phyloP scores from a whole-genome alignment of 1,284 basidiomycete species.

The Pulveroboletus sp. region DNA sequence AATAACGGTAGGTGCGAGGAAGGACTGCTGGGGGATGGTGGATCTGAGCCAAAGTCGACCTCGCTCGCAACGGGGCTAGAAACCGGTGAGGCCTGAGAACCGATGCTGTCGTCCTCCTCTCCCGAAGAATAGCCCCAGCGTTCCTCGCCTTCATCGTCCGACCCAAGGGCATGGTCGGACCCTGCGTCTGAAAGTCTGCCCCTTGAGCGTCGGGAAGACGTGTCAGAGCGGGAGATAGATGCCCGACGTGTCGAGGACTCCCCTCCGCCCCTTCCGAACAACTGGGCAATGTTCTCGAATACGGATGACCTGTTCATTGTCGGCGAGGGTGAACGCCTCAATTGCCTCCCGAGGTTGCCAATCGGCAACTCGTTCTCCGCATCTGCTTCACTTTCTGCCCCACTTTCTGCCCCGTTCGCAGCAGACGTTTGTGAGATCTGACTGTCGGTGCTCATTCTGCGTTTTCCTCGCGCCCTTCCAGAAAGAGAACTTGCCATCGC shows the following conservation, averaged over 20 bases:
- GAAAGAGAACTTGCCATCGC: slow-evolving; percentile 22
- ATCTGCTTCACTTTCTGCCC: too few relatives aligned
- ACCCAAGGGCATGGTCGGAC: slow-evolving; percentile 58
- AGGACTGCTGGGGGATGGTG: slow-evolving; percentile 55
- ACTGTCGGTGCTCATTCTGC: slow-evolving; percentile 52
- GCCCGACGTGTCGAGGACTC: slow-evolving; percentile 48
- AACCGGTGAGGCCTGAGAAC: slow-evolving; percentile 35
- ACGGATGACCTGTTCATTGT: slow-evolving; percentile 52
- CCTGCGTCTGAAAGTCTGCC: slow-evolving; percentile 56
- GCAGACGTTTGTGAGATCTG: slow-evolving; percentile 43
- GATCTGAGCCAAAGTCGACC: slow-evolving; percentile 68
- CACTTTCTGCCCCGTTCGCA: slow-evolving; percentile 22
- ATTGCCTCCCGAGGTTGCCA: slow-evolving; percentile 31
- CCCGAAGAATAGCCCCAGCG: slow-evolving; percentile 81
- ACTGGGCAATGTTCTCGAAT: slow-evolving; percentile 66
- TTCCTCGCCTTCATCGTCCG: slow-evolving; percentile 58
- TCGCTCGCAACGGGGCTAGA: slow-evolving; percentile 51
- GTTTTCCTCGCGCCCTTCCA: slow-evolving; percentile 35
- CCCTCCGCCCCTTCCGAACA: slow-evolving; percentile 58
- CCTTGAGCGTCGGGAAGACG: slow-evolving; percentile 53
- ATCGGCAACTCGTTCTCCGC: slow-evolving; percentile 23
- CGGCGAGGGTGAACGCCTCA: slow-evolving; percentile 40
- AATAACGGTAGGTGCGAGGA: slow-evolving; percentile 63
- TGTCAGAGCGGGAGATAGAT: slow-evolving; percentile 57
- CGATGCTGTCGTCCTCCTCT: slow-evolving; percentile 54